These are phyloP conservation scores for Physaria fendleri DNA, from an alignment of 345 rosid genomes.

Conservation along the genomic window DNA sequence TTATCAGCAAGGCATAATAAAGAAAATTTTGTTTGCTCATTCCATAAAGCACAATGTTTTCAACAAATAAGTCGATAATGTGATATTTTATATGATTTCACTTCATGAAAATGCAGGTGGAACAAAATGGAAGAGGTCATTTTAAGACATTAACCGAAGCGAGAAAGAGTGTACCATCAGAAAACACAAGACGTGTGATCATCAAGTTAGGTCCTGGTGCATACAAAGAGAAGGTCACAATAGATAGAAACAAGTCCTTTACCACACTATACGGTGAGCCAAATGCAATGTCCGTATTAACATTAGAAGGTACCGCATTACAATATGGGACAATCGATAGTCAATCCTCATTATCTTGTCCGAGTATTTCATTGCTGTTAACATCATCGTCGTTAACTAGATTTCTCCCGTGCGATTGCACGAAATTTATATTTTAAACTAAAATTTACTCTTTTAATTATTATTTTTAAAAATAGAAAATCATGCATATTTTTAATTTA, in stretches of 20 bases:
- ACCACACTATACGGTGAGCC: constrained; percentile 51
- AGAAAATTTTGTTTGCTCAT: too few species aligned
- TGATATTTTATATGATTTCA: not conserved
- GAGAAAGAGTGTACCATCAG: constrained; percentile 35
- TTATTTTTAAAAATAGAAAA: too few species aligned
- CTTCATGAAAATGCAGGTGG: constrained; percentile 43
- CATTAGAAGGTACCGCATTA: constrained; percentile 39
- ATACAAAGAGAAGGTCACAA: constrained; percentile 51
- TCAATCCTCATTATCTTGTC: constrained; percentile 43
- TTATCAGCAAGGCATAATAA: constrained; percentile 16
- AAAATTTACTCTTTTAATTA: too few species aligned
- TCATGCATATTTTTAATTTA: too few species aligned
- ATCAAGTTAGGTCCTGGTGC: constrained; percentile 42
- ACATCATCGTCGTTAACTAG: constrained; percentile 44
- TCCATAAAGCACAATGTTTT: too few species aligned
- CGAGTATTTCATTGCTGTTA: constrained; percentile 56
- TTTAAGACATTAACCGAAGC: constrained; percentile 49
- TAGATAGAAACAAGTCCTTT: constrained; percentile 42
- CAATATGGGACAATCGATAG: constrained; percentile 58
- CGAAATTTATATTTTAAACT: too few species aligned
- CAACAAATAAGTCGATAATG: not conserved
- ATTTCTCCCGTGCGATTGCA: too few species aligned
- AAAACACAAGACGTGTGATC: constrained; percentile 48
- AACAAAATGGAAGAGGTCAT: constrained; percentile 40
- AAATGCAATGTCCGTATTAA: constrained; percentile 28